Conservation (phyloP, 176 grass and related monocot species). For the Zea mays region Zm-B73-REFERENCE-NAM-5.0 NC_050102.1:159924501-159925000, state of each 20-base stretch:
- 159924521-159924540: slow-evolving; percentile 80
- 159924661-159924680: not conserved
- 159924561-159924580: slow-evolving; percentile 60
- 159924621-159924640: slow-evolving; percentile 3
- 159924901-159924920: not conserved
- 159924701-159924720: not conserved
- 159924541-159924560: slow-evolving; percentile 83
- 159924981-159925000: not conserved
- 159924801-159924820: not conserved
- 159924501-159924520: slow-evolving; percentile 93
- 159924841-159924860: not conserved
- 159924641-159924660: not conserved
- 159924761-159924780: not conserved
- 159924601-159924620: not conserved
- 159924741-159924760: not conserved
- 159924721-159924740: not conserved
- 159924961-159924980: not conserved
- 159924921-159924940: not conserved
- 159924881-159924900: not conserved
- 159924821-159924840: not conserved
- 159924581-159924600: slow-evolving; percentile 18
- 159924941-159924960: not conserved
- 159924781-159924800: not conserved
- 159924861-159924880: not conserved
- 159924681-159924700: not conserved